Conservation (phyloP, 192 early-diverging fungal species). For the Linnemannia hyalina region DNA sequence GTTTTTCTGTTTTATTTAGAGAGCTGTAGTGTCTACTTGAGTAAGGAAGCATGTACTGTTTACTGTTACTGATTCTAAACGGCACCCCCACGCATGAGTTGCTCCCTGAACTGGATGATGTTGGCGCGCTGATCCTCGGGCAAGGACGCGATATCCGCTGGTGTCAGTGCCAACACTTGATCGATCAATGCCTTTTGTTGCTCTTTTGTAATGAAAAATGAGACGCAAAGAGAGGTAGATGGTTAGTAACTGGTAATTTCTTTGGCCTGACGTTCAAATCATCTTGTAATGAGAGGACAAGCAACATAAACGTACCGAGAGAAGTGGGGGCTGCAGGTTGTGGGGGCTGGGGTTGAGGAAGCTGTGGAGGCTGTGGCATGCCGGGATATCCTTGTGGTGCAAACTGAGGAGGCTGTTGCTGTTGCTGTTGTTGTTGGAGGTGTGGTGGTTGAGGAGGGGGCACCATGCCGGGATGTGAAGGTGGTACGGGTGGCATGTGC, state of each 20-base stretch:
- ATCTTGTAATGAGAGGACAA: not conserved
- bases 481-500: constrained; percentile 39
- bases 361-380: constrained; percentile 22
- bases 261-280: not conserved
- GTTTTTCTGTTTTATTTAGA: not conserved
- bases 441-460: constrained; percentile 36
- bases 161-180: constrained; percentile 85
- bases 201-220: constrained; percentile 39
- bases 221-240: not conserved
- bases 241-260: not conserved
- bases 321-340: constrained; percentile 21
- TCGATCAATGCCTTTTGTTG: constrained; percentile 82
- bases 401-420: constrained; percentile 13
- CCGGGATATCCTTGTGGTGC: constrained; percentile 32
- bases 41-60: not conserved
- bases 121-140: constrained; percentile 83
- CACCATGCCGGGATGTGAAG: constrained; percentile 32
- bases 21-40: not conserved
- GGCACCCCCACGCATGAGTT: constrained; percentile 38
- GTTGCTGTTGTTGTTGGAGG: constrained; percentile 20
- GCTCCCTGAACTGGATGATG: constrained; percentile 68
- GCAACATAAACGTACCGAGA: constrained; percentile 19
- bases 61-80: not conserved
- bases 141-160: constrained; percentile 83
- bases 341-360: constrained; percentile 15